Percentiles rank a stretch among this genome's conserved stretches.
phyloP scores from a whole-genome alignment of 306 rosid species.

The Vigna angularis region DNA sequence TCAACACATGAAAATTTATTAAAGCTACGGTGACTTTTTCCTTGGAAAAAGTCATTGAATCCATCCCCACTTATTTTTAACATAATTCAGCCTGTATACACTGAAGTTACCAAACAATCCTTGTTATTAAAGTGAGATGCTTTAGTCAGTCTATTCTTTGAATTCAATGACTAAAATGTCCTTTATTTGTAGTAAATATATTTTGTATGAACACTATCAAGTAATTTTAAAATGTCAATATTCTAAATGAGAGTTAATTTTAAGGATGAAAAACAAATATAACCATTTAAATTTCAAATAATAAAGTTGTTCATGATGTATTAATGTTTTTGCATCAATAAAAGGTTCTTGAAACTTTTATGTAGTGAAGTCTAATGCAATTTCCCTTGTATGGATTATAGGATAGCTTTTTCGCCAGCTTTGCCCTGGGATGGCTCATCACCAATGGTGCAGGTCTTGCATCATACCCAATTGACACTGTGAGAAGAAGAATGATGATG shows the following conservation, averaged over 20 bases:
- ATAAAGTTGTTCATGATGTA: background rate
- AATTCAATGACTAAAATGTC: background rate
- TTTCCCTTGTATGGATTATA: conserved; percentile 33
- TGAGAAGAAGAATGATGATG: conserved; percentile 99
- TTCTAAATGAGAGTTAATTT: background rate
- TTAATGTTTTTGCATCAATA: background rate
- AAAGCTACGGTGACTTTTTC: too few relatives aligned
- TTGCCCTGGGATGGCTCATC: conserved; percentile 93
- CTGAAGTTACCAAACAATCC: too few relatives aligned
- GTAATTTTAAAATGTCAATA: too few relatives aligned
- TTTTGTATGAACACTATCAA: too few relatives aligned
- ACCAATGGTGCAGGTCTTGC: conserved; percentile 94
- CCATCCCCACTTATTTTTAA: too few relatives aligned
- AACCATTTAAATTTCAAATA: background rate
- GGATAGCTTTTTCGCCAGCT: conserved; percentile 93
- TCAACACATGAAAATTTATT: too few relatives aligned
- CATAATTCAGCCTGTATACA: too few relatives aligned
- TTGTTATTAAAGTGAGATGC: background rate
- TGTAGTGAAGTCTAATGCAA: background rate
- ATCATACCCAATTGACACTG: conserved; percentile 93
- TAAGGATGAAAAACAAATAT: background rate
- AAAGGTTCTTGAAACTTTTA: background rate
- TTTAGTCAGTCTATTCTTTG: background rate
- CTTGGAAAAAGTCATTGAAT: too few relatives aligned
- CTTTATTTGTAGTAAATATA: too few relatives aligned